Conservation (phyloP, 495 filamentous ascomycete species). For the Xylaria bambusicola region DNA sequence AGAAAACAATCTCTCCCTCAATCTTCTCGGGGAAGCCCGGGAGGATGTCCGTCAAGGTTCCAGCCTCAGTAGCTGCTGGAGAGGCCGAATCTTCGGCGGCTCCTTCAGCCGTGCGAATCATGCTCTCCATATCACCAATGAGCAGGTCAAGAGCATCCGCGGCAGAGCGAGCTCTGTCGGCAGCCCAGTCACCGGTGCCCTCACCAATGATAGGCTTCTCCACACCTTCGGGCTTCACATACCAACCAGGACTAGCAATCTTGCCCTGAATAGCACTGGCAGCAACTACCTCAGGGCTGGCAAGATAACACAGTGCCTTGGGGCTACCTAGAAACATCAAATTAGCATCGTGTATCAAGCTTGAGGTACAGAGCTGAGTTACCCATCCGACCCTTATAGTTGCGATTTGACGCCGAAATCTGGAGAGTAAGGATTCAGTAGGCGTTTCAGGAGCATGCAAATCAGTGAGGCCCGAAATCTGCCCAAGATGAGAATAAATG, state of each 20-base stretch:
- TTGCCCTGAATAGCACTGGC: slow-evolving; percentile 79
- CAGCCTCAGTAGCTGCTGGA: slow-evolving; percentile 27
- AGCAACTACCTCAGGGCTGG: slow-evolving; percentile 88
- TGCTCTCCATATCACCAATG: slow-evolving; percentile 64
- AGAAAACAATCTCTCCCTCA: slow-evolving; percentile 69
- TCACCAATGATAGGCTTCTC: slow-evolving; percentile 69
- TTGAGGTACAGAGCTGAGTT: too few species aligned
- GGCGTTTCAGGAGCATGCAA: too few species aligned
- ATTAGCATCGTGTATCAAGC: too few species aligned
- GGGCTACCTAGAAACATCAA: too few species aligned
- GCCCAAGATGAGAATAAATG: too few species aligned
- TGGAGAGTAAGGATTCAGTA: too few species aligned
- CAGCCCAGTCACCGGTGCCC: slow-evolving; percentile 64
- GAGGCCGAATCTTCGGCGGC: slow-evolving; percentile 9
- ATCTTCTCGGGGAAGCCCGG: slow-evolving; percentile 70
- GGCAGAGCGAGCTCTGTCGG: slow-evolving; percentile 62
- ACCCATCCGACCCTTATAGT: slow-evolving; percentile 75
- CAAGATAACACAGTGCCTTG: slow-evolving; percentile 60
- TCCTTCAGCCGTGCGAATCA: slow-evolving; percentile 25
- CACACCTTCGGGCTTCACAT: slow-evolving; percentile 67
- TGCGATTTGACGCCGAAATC: slow-evolving; percentile 82
- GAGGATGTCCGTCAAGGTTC: slow-evolving; percentile 60
- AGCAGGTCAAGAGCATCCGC: slow-evolving; percentile 70
- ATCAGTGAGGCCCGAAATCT: too few species aligned
- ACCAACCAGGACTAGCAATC: slow-evolving; percentile 74